These are phyloP conservation scores for Geotrichum candidum DNA, from an alignment of 1,139 yeast species.

Conservation along the genomic window DNA sequence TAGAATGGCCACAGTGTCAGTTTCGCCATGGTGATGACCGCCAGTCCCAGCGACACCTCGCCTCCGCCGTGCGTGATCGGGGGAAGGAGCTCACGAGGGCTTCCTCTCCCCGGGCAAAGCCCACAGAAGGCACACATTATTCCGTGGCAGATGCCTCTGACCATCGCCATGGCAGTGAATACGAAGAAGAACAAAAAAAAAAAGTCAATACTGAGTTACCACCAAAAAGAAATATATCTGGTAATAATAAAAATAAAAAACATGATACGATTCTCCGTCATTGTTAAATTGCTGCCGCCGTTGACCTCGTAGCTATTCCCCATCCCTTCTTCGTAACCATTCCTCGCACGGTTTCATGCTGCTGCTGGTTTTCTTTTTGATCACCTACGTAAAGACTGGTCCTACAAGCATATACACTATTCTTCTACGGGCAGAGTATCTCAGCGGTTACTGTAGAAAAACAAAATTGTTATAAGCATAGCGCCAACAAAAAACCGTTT, in stretches of 20 bases:
- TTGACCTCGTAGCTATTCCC: not conserved
- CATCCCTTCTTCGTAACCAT: not conserved
- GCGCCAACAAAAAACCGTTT: not conserved
- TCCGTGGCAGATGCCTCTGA: not conserved
- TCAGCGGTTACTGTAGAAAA: not conserved
- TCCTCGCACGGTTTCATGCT: not conserved
- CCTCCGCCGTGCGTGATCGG: not conserved
- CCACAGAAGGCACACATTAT: not conserved
- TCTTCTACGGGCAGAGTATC: not conserved
- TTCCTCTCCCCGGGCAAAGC: not conserved
- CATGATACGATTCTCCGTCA: not conserved
- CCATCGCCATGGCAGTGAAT: not conserved
- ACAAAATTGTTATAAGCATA: not conserved
- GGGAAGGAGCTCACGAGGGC: not conserved
- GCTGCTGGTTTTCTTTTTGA: not conserved
- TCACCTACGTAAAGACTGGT: not conserved
- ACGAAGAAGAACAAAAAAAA: not conserved
- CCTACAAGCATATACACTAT: not conserved
- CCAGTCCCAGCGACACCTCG: not conserved
- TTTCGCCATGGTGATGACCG: not conserved
- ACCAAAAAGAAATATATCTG: too few relatives aligned
- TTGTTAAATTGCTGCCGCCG: not conserved
- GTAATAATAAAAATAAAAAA: not conserved
- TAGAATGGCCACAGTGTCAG: not conserved
- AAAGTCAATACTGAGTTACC: not conserved